These are phyloP conservation scores for Annona cherimola DNA, from an alignment of 164 flowering plant species.

Conservation along the genomic window DNA sequence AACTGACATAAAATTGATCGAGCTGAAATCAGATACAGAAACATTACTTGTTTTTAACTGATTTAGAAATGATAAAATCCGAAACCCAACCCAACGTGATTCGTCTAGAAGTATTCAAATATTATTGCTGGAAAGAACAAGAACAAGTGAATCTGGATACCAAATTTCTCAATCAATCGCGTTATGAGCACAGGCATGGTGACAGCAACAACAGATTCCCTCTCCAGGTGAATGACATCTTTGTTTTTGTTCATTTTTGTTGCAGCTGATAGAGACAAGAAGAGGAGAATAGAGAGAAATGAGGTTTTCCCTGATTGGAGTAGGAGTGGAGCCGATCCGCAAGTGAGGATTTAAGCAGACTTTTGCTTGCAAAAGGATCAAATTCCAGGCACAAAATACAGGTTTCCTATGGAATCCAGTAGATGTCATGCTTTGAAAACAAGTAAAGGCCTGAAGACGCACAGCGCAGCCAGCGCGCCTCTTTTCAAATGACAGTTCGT, in stretches of 20 bases:
- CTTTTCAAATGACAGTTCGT: background rate
- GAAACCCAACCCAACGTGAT: background rate
- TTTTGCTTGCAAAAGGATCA: background rate
- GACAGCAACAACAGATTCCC: conserved; percentile 72
- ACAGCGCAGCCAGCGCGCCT: background rate
- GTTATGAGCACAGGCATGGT: conserved; percentile 67
- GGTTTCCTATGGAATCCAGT: conserved; percentile 13
- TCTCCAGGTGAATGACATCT: conserved; percentile 63
- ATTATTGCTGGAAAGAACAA: background rate
- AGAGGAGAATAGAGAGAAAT: background rate
- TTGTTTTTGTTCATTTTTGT: conserved; percentile 31
- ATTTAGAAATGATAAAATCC: background rate
- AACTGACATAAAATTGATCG: no score
- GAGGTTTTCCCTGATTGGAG: background rate
- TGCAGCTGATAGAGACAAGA: background rate
- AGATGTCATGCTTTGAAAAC: conserved; percentile 9
- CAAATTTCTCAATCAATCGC: conserved; percentile 78
- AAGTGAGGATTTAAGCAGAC: background rate
- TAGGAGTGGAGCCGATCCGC: background rate
- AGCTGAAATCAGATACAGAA: no score
- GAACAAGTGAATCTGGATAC: conserved; percentile 23
- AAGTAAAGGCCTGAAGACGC: conserved; percentile 5
- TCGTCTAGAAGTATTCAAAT: background rate
- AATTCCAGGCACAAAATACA: conserved; percentile 3
- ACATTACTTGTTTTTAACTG: no score